Evolutionary conservation across 1,284 basidiomycete species (phyloP), one percentile per base, ranked within the genome.

Genomic region (Apiotrichum montevideense): DNA sequence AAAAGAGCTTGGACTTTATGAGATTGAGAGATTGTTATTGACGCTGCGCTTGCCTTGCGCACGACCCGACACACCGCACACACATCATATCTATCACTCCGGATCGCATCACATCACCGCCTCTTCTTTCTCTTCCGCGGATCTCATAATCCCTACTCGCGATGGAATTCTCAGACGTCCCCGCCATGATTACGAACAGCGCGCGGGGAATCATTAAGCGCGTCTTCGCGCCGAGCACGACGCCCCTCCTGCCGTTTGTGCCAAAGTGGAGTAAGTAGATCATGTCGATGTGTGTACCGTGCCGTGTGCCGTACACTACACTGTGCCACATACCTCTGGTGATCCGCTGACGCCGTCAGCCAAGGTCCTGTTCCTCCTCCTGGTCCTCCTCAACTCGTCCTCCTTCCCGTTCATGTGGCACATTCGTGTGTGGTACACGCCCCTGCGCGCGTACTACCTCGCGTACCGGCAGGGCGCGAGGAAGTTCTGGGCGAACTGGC

Each of bases 361-460:
- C 55, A 76, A 76, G 55, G 50, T 73, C 45, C 15, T 74, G 39
- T 63, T 75, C 43, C 62, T 77, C 6, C 57, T 75, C 14, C 56
- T 74, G 3, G 55, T 76, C 40, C 46, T 74, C 44, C 46, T 71
- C 55, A 71, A 77, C 58, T 67, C 70, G 35, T 65, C 68, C 13
- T 74, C 72, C 14, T 74, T 69, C 62, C 73, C 75, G 1, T 73
- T 77, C 55, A 49, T 65, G 15, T 77, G 75, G 75, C 74, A 76
- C 56, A 48, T 69, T 34, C 63, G 74, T 44, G 67, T 74, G 39
- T 74, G 68, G 68, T 63, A 59, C 34, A 58, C 64, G 51, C 66
- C 67, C 21, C 50, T 73, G 44, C 52, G 62, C 9, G 67, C 64
- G 14, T 65, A 63, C 46, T 64, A 49, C 46, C 42, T 62, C 3